These are phyloP conservation scores for Arabis alpina DNA, from an alignment of 345 rosid species.

Conservation along the genomic window DNA sequence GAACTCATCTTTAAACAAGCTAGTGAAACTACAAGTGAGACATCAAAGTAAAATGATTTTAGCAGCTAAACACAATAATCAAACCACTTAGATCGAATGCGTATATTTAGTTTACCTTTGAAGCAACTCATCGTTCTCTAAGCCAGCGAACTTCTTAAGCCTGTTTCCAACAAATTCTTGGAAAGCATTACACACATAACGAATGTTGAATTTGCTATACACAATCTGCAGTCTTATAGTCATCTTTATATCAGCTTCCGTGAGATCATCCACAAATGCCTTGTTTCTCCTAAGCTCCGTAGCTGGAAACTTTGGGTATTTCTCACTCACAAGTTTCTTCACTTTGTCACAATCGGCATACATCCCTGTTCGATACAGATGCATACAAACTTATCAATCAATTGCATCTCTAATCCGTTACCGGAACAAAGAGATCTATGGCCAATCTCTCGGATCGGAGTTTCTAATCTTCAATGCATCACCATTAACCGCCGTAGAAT, in stretches of 20 bases:
- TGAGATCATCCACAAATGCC: conserved; percentile 56
- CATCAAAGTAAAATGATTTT: neutral
- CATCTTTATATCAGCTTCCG: conserved; percentile 68
- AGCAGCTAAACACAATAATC: neutral
- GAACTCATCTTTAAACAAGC: conserved; percentile 87
- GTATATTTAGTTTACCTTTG: conserved; percentile 56
- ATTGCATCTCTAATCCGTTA: conserved; percentile 68
- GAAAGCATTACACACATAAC: conserved; percentile 77
- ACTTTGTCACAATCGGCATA: conserved; percentile 69
- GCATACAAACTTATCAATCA: conserved; percentile 6
- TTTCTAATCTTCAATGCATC: conserved; percentile 83
- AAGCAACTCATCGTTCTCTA: conserved; percentile 69
- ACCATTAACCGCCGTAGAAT: conserved; percentile 66
- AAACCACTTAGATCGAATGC: neutral
- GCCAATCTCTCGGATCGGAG: conserved; percentile 48
- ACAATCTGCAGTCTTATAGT: conserved; percentile 85
- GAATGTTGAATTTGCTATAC: conserved; percentile 68
- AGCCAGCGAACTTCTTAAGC: conserved; percentile 68
- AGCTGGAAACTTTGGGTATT: conserved; percentile 58
- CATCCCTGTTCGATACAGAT: conserved; percentile 51
- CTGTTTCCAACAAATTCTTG: conserved; percentile 86
- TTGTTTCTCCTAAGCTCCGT: conserved; percentile 64
- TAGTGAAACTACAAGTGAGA: conserved; percentile 62
- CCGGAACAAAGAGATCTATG: conserved; percentile 80
- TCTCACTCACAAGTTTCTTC: conserved; percentile 61